A percentile compares a stretch with the other conserved stretches of the same genome.
Conservation (phyloP, 139 green algal genomes). For the Micractinium conductrix region DNA sequence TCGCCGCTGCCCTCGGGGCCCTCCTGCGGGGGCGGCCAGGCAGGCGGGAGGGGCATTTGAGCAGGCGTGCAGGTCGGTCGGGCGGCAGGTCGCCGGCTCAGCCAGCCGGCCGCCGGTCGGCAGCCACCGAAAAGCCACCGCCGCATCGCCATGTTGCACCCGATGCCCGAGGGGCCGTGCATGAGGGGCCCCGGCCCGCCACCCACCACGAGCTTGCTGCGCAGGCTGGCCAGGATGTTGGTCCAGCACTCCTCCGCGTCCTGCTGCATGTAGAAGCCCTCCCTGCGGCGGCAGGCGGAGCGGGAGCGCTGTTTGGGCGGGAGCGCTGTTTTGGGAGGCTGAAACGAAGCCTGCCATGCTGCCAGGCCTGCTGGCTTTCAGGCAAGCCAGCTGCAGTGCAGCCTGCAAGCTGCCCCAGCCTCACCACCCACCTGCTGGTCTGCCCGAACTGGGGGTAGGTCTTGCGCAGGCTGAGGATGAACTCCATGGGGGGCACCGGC, state of each 20-base stretch:
- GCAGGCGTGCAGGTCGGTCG: no score
- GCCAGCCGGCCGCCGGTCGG: no score
- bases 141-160: no score
- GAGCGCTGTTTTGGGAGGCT: neutral
- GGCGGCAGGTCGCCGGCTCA: no score
- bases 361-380: no score
- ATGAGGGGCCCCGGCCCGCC: no score
- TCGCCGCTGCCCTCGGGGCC: conserved; percentile 40
- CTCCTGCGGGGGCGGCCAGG: conserved; percentile 32
- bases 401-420: neutral
- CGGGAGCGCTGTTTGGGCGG: neutral
- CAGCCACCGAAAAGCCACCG: no score
- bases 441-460: conserved; percentile 96
- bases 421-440: conserved; percentile 37
- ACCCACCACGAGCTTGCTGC: conserved; percentile 70
- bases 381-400: neutral
- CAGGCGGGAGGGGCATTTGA: no score
- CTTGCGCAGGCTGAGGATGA: conserved; percentile 84
- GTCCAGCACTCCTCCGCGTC: conserved; percentile 99
- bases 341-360: neutral
- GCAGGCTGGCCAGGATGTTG: conserved; percentile 83
- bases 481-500: conserved; percentile 83
- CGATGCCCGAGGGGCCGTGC: no score
- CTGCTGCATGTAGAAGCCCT: conserved; percentile 91
- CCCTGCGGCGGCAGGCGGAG: conserved; percentile 25